These are phyloP conservation scores for Mycena latifolia DNA, from an alignment of 768 basidiomycete species.

Conservation along the genomic window DNA sequence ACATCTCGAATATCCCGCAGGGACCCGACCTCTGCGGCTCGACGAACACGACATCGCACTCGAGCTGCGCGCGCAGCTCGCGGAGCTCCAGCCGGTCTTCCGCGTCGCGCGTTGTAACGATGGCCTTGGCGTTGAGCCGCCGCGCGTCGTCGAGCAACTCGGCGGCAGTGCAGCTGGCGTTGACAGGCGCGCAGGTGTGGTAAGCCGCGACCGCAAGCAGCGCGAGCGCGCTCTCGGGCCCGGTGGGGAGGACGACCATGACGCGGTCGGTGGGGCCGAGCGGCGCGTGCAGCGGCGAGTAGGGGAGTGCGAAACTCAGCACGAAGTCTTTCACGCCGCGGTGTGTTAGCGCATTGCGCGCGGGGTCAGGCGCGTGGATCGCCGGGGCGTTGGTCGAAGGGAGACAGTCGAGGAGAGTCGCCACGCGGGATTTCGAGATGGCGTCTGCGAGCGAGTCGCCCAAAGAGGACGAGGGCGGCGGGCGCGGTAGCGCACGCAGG, in stretches of 20 bases:
- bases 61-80: slow-evolving; percentile 47
- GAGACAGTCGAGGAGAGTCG: slow-evolving; percentile 56
- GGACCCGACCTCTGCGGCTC: slow-evolving; percentile 48
- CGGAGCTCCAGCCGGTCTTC: slow-evolving; percentile 52
- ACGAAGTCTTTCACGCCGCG: slow-evolving; percentile 51
- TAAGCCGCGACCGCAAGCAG: slow-evolving; percentile 56
- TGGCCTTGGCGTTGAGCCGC: slow-evolving; percentile 53
- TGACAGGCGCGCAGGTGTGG: slow-evolving; percentile 62
- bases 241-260: slow-evolving; percentile 59
- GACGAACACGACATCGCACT: slow-evolving; percentile 54
- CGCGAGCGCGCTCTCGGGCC: slow-evolving; percentile 60
- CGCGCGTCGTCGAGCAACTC: slow-evolving; percentile 58
- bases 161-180: slow-evolving; percentile 57
- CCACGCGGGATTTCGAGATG: slow-evolving; percentile 45
- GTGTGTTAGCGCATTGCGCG: slow-evolving; percentile 50
- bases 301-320: slow-evolving; percentile 52
- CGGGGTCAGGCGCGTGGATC: slow-evolving; percentile 52
- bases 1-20: slow-evolving; percentile 55
- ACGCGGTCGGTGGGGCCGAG: slow-evolving; percentile 59
- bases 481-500: neutral
- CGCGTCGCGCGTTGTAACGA: slow-evolving; percentile 57
- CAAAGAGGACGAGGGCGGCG: neutral
- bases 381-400: slow-evolving; percentile 48
- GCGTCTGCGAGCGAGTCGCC: slow-evolving; percentile 46
- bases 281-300: slow-evolving; percentile 35